Conservation (phyloP, 306 rosid genomes). For the Quercus mongolica region DNA sequence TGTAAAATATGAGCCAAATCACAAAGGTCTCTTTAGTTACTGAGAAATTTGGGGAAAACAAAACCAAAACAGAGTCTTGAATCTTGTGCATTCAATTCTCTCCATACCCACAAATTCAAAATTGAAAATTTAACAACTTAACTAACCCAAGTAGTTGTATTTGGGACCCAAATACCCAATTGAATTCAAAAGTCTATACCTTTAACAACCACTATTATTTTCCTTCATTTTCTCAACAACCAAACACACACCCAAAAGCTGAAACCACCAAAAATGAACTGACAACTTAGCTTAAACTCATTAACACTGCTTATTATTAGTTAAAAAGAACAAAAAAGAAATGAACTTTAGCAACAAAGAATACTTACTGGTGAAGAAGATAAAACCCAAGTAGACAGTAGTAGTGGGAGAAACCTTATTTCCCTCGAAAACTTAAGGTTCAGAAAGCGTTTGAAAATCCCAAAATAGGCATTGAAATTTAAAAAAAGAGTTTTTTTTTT, state of each 20-base stretch:
- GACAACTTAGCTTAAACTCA: background rate
- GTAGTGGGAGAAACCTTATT: background rate
- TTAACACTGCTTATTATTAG: background rate
- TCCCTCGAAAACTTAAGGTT: conserved; percentile 1
- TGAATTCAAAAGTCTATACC: background rate
- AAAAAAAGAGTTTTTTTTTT: background rate
- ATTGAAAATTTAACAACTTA: background rate
- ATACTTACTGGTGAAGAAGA: conserved; percentile 22
- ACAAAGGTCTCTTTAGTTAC: background rate
- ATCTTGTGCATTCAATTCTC: background rate
- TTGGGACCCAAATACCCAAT: background rate
- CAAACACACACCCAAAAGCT: conserved; percentile 21
- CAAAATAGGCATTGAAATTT: background rate
- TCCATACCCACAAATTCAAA: background rate
- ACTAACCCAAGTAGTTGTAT: background rate
- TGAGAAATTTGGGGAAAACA: background rate
- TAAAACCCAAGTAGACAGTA: conserved; percentile 3
- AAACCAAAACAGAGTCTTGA: background rate
- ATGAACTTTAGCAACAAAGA: too few relatives aligned
- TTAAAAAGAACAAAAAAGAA: background rate
- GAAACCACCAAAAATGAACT: background rate
- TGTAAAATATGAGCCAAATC: background rate
- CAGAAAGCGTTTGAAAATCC: conserved; percentile 2
- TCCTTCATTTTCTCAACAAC: conserved; percentile 12
- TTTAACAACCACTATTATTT: background rate